Base-by-base conservation (phyloP, 768 basidiomycete genomes). In the Pholiota molesta region DNA sequence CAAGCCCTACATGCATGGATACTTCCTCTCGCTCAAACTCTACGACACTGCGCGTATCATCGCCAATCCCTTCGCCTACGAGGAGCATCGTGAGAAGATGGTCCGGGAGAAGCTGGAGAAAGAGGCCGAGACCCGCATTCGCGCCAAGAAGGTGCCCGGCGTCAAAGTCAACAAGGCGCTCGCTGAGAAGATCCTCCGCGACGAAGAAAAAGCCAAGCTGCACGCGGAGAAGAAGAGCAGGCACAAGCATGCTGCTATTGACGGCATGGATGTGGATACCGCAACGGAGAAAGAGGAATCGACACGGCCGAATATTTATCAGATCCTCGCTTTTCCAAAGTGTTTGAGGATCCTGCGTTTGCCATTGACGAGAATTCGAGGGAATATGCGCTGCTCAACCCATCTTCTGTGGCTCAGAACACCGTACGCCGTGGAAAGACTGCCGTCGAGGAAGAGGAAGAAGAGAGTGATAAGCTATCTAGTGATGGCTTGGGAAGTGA, bases 1-100 rank as follows among this genome's bases (percentile, higher is more conserved):
- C 81, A 97, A 97, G 75, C 97, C 97, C 4, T 99, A 99, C 77
- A 98, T 99, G 97, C 97, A 99, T 75, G 97, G 97, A 45, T 99
- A 96, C 86, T 99, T 99, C 80, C 76, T 98, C 64, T 93, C 95
- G 5, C 88, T 99, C 76, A 94, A 95, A 69, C 86, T 99, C 5
- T 99, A 99, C 79, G 94, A 96, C 68, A 91, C 96, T 55, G 97
- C 97, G 1, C 89, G 96, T 33, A 85, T 97, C 65, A 95, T 99
- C 66, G 90, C 95, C 60, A 98, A 99, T 78, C 97, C 97, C 2
- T 96, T 94, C 72, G 94, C 90, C 10, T 98, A 99, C 73, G 89
- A 88, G 42, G 97, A 99, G 71, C 89, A 98, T 74, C 90, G 95
- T 65, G 95, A 97, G 74, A 90, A 89, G 69, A 77, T 94, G 71